A percentile compares a stretch with the other conserved stretches of the same genome.
phyloP scores from a whole-genome alignment of 768 basidiomycete species.

The Boletus huronensis region DNA sequence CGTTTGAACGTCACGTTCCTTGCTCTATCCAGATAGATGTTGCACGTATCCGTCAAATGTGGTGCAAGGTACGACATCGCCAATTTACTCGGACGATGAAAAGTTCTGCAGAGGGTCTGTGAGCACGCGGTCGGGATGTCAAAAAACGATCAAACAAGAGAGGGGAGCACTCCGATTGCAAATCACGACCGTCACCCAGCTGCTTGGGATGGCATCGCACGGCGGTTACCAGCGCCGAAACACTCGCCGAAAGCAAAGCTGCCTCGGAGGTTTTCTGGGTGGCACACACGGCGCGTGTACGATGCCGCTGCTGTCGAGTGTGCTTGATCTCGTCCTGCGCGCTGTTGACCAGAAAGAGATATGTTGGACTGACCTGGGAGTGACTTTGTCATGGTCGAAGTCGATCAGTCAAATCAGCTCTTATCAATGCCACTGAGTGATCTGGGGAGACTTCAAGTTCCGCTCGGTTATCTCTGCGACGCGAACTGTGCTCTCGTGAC shows the following conservation, averaged over 20 bases:
- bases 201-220: neutral
- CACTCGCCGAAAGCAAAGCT: neutral
- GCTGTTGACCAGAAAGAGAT: neutral
- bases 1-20: neutral
- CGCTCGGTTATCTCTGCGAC: too few relatives aligned
- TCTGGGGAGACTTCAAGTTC: too few relatives aligned
- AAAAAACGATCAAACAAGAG: neutral
- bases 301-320: slow-evolving; percentile 17
- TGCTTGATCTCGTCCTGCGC: slow-evolving; percentile 26
- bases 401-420: neutral
- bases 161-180: slow-evolving; percentile 26
- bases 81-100: too few relatives aligned
- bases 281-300: slow-evolving; percentile 18
- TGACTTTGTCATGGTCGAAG: neutral
- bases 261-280: neutral
- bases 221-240: slow-evolving; percentile 18
- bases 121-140: neutral
- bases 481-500: neutral
- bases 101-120: neutral
- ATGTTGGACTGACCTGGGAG: slow-evolving; percentile 7
- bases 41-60: neutral
- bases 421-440: neutral
- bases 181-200: slow-evolving; percentile 29
- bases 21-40: neutral
- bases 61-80: neutral